A percentile compares a stretch with the other conserved stretches of the same genome.
These are phyloP conservation scores for Lomentospora prolificans DNA, from an alignment of 2,329 filamentous ascomycete species.

Conservation along the genomic window DNA sequence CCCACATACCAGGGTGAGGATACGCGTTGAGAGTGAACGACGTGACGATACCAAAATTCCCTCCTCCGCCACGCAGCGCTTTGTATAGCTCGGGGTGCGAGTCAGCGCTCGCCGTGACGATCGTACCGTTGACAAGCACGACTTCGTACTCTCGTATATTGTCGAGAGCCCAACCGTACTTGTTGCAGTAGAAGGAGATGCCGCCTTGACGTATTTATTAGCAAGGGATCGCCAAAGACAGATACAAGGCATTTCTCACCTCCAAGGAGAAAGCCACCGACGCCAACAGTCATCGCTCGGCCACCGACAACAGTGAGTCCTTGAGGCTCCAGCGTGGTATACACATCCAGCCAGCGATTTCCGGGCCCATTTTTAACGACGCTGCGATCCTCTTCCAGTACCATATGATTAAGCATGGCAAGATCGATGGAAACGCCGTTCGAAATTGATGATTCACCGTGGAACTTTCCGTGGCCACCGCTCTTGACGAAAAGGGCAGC, in stretches of 20 bases:
- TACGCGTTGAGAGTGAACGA: conserved; percentile 9
- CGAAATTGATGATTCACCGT: conserved; percentile 23
- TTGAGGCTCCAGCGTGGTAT: conserved; percentile 19
- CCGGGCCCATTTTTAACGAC: conserved; percentile 12
- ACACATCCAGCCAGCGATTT: conserved; percentile 25
- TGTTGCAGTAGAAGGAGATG: neutral
- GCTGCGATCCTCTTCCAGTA: neutral
- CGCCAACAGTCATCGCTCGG: conserved; percentile 23
- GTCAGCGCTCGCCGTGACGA: conserved; percentile 23
- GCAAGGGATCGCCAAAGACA: conserved; percentile 15
- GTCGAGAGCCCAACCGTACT: conserved; percentile 19
- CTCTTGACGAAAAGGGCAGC: conserved; percentile 20
- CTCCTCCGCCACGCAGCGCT: conserved; percentile 32
- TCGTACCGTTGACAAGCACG: conserved; percentile 25
- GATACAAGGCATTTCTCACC: no score
- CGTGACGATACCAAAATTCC: conserved; percentile 27
- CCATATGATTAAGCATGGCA: conserved; percentile 13
- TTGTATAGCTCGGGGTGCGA: conserved; percentile 27
- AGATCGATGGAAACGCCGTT: conserved; percentile 22
- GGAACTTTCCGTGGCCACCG: conserved; percentile 29
- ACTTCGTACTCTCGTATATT: conserved; percentile 27
- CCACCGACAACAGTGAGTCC: conserved; percentile 24
- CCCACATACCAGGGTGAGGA: neutral
- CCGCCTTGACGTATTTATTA: neutral
- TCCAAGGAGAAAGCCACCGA: conserved; percentile 24